These are phyloP conservation scores for Pythium myriotylum DNA, from an alignment of 352 stramenopile genomes.

Conservation along the genomic window DNA sequence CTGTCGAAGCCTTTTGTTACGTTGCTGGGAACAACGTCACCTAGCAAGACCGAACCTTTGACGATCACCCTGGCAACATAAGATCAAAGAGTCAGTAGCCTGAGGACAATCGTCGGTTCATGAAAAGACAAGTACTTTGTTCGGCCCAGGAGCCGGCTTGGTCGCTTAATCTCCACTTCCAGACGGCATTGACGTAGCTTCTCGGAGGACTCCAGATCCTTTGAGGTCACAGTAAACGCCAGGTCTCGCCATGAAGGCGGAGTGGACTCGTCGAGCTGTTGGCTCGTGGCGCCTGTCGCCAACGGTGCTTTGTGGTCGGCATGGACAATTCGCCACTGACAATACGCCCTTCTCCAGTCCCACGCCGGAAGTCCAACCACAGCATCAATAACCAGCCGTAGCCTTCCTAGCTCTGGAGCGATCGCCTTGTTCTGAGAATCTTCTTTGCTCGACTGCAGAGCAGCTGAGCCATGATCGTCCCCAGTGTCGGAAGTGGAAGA, in stretches of 20 bases:
- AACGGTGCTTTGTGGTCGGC: neutral
- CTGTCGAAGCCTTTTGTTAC: no score
- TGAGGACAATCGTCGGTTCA: neutral
- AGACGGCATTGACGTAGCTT: slow-evolving; percentile 14
- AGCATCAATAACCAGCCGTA: slow-evolving; percentile 6
- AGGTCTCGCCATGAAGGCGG: slow-evolving; percentile 8
- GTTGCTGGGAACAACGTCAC: no score
- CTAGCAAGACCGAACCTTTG: neutral
- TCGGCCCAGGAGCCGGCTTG: slow-evolving; percentile 11
- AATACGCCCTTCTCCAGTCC: slow-evolving; percentile 23
- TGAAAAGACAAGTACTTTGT: slow-evolving; percentile 2
- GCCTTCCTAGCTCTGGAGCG: neutral
- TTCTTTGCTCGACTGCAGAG: neutral
- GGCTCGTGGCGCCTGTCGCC: slow-evolving; percentile 11
- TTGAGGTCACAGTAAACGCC: neutral
- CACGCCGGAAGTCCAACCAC: slow-evolving; percentile 1
- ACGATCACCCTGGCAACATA: no score
- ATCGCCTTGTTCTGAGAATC: neutral
- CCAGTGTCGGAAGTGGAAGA: neutral
- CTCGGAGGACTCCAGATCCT: neutral
- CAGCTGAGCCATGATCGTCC: neutral
- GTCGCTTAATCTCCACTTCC: slow-evolving; percentile 18
- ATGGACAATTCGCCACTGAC: slow-evolving; percentile 10
- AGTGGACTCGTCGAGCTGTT: slow-evolving; percentile 9
- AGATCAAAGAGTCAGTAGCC: no score